These are phyloP conservation scores for Aspergillus piperis DNA, from an alignment of 2,329 filamentous ascomycete species.

Conservation along the genomic window DNA sequence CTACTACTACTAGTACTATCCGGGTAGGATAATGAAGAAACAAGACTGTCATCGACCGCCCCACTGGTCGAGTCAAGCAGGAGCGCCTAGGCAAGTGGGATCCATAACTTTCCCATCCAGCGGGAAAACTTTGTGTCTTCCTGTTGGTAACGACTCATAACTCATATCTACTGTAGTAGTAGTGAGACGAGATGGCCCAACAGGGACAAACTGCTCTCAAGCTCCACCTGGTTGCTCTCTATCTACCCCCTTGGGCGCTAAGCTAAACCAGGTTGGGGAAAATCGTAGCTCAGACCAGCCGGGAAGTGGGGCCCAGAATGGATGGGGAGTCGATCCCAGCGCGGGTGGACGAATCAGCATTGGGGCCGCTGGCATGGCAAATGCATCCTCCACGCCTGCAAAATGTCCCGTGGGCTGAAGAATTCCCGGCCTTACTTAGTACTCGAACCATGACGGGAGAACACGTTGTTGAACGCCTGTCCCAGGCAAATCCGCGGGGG, in stretches of 20 bases:
- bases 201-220: no score
- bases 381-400: slow-evolving; percentile 15
- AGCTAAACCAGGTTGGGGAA: not conserved
- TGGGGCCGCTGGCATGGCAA: slow-evolving; percentile 13
- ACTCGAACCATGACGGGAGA: slow-evolving; percentile 9
- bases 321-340: slow-evolving; percentile 14
- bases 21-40: not conserved
- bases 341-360: slow-evolving; percentile 11
- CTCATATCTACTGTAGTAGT: no score
- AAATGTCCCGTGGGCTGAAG: slow-evolving; percentile 21
- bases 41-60: slow-evolving; percentile 11
- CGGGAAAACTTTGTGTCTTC: slow-evolving; percentile 9
- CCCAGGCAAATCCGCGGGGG: slow-evolving; percentile 8
- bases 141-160: slow-evolving; percentile 1
- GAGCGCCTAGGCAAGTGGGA: not conserved
- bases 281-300: slow-evolving; percentile 16
- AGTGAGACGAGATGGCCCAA: no score
- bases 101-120: slow-evolving; percentile 7
- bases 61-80: slow-evolving; percentile 7
- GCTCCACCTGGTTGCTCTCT: no score
- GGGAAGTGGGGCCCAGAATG: slow-evolving; percentile 22
- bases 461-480: slow-evolving; percentile 15
- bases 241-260: not conserved
- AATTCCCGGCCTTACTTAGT: slow-evolving; percentile 9
- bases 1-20: not conserved